Evolutionary conservation across 176 grass and related monocot species (phyloP).

Genomic region (Triticum aestivum): DNA sequence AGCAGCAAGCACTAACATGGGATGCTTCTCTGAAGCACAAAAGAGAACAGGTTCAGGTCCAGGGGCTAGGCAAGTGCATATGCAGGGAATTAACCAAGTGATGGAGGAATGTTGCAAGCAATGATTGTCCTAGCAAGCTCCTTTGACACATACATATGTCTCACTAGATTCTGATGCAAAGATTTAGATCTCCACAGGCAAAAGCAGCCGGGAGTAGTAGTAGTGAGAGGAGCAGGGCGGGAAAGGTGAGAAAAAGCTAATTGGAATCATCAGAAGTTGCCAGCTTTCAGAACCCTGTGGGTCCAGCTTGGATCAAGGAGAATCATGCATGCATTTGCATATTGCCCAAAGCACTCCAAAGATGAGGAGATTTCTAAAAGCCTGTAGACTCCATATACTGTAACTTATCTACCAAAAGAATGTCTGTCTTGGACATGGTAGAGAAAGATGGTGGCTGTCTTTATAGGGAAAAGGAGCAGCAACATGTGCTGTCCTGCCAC

Average conservation of each 20-base stretch:
- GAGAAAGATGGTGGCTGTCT: constrained; percentile 47
- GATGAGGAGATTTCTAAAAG: constrained; percentile 66
- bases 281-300: constrained; percentile 55
- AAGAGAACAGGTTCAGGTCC: constrained; percentile 18
- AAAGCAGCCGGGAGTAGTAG: constrained; percentile 38
- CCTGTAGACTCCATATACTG: constrained; percentile 30
- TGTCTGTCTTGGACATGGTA: constrained; percentile 45
- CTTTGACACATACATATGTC: constrained; percentile 45
- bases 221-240: constrained; percentile 25
- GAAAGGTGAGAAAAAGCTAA: constrained; percentile 53
- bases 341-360: constrained; percentile 46
- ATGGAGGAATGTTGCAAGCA: constrained; percentile 64
- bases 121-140: constrained; percentile 54
- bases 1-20: constrained; percentile 25
- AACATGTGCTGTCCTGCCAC: background rate
- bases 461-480: constrained; percentile 44
- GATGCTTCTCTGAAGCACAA: constrained; percentile 35
- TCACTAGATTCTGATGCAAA: constrained; percentile 72
- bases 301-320: constrained; percentile 43
- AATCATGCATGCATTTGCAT: constrained; percentile 18
- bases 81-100: constrained; percentile 54
- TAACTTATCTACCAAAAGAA: constrained; percentile 53
- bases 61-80: constrained; percentile 33
- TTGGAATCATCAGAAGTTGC: constrained; percentile 53
- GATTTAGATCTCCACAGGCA: constrained; percentile 54